Evolutionary conservation across 2,329 filamentous ascomycete genomes (phyloP), one percentile per base, ranked within the genome.

Genomic region (Decorospora gaudefroyi): DNA sequence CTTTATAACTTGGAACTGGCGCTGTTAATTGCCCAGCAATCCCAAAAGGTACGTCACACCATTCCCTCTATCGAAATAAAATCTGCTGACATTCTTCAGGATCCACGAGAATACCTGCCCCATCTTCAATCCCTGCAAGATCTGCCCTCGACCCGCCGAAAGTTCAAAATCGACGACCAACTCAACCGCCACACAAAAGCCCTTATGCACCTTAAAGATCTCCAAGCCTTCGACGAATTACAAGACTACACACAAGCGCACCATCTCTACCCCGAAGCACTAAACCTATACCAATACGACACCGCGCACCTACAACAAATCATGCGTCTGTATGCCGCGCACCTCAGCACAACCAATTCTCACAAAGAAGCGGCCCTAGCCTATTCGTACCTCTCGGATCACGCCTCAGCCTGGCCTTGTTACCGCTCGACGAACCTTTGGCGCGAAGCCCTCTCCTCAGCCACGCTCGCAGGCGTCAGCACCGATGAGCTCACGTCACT

Each of bases 91-190:
- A 26, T 16, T 19, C 6, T 12, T 6, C 25, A 78, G 65, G 93
- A 99, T 60, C 93, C 93, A 1, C 79, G 90, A 57, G 93, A 99
- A 69, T 99, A 99, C 59, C 81, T 97, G 6, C 93, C 93, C 3
- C 97, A 97, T 65, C 83, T 99, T 36, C 91, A 96, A 64, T 85
- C 85, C 23, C 79, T 99, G 2, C 89, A 96, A 66, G 79, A 85
- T 49, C 79, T 95, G 57, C 73, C 86, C 0, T 78, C 82, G 8
- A 70, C 87, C 8, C 83, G 90, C 13, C 84, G 89, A 29, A 81
- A 84, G 38, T 96, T 91, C 57, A 83, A 84, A 28, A 95, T 99
- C 38, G 93, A 99, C 65, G 87, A 97, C 62, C 85, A 96, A 64
- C 82, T 99, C 3, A 81, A 80, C 22, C 85, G 90, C 10, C 80